Evolutionary conservation across 805 yeast genomes (phyloP).

Genomic region (Tanozyma kutaoensis): DNA sequence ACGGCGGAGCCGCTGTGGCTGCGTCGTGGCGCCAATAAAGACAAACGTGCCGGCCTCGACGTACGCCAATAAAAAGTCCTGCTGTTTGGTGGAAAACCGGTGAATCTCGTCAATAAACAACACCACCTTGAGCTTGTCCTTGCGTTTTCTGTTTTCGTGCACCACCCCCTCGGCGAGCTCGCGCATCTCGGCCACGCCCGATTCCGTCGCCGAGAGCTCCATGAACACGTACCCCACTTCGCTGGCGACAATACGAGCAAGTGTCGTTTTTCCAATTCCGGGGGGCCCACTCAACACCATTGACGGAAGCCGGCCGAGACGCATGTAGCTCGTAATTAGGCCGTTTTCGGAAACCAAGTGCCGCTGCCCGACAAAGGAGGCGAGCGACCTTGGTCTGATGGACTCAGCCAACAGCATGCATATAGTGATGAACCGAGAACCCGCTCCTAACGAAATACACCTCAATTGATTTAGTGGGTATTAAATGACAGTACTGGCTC

Average conservation of each 20-base stretch:
- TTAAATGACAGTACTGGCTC: no score
- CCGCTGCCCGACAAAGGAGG: slow-evolving; percentile 73
- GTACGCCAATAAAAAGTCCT: slow-evolving; percentile 72
- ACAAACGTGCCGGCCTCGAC: slow-evolving; percentile 76
- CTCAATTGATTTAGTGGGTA: no score
- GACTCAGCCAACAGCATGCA: slow-evolving; percentile 56
- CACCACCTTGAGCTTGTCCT: slow-evolving; percentile 17
- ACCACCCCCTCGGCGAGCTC: slow-evolving; percentile 37
- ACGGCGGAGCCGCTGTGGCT: slow-evolving; percentile 65
- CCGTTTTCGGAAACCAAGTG: slow-evolving; percentile 55
- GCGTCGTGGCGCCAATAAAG: slow-evolving; percentile 94
- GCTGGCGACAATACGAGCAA: slow-evolving; percentile 54
- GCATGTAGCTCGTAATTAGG: slow-evolving; percentile 49
- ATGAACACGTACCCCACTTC: slow-evolving; percentile 45
- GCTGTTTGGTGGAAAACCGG: slow-evolving; percentile 75
- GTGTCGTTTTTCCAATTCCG: slow-evolving; percentile 88
- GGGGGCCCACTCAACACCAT: slow-evolving; percentile 93
- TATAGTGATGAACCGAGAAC: no score
- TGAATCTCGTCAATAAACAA: slow-evolving; percentile 91
- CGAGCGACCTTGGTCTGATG: slow-evolving; percentile 61
- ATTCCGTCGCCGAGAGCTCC: slow-evolving; percentile 77
- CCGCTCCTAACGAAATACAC: no score
- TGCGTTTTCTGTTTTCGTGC: slow-evolving; percentile 32
- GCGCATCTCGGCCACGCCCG: slow-evolving; percentile 53
- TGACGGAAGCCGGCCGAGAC: slow-evolving; percentile 62